Conservation (phyloP, 768 basidiomycete species). For the Lentinula boryana region DNA sequence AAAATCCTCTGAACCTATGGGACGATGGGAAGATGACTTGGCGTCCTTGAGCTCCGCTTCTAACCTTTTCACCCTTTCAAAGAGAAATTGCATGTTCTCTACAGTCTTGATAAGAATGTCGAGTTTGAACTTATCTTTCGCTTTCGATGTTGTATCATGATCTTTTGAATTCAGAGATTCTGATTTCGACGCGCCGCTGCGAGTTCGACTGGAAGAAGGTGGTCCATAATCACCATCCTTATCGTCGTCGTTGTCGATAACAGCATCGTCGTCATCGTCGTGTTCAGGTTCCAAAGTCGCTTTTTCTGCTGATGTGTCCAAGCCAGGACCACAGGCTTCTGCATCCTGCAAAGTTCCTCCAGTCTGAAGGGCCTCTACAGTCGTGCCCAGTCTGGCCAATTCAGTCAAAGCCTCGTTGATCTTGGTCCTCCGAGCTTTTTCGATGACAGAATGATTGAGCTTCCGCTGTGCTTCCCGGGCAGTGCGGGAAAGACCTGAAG, state of each 20-base stretch:
- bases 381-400: constrained; percentile 13
- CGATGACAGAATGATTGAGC: constrained; percentile 92
- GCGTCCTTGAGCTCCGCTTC: constrained; percentile 20
- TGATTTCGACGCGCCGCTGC: constrained; percentile 17
- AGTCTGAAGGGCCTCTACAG: background rate
- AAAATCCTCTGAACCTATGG: constrained; percentile 11
- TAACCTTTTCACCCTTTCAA: constrained; percentile 41
- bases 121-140: constrained; percentile 82
- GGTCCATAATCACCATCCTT: constrained; percentile 27
- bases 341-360: background rate
- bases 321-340: background rate
- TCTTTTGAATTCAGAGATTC: background rate
- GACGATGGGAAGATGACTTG: constrained; percentile 17
- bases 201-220: constrained; percentile 20
- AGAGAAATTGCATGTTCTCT: constrained; percentile 66
- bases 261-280: constrained; percentile 12
- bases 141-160: constrained; percentile 22
- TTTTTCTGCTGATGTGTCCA: background rate
- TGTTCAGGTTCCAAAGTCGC: background rate
- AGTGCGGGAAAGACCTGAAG: constrained; percentile 47
- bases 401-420: constrained; percentile 88
- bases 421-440: constrained; percentile 90
- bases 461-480: constrained; percentile 85
- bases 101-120: constrained; percentile 86
- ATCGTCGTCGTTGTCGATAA: constrained; percentile 33